Percentiles rank a stretch among this genome's conserved stretches.
phyloP scores from a whole-genome alignment of 495 filamentous ascomycete species.

The Hypoxylon crocopeplum region DNA sequence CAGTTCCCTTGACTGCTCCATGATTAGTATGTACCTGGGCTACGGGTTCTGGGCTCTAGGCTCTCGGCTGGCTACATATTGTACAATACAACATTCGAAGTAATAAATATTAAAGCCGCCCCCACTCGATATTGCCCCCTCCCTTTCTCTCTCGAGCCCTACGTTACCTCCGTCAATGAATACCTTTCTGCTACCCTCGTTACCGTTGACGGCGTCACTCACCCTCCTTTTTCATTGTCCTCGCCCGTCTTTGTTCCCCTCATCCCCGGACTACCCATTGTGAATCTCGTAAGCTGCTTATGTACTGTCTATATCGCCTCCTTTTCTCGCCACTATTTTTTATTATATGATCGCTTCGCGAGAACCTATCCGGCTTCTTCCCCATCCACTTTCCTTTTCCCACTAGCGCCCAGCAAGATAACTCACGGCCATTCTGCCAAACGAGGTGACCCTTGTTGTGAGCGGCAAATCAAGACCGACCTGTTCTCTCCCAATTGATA shows the following conservation, averaged over 20 bases:
- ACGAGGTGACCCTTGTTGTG: background rate
- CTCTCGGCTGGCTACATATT: no score
- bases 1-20: background rate
- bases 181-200: conserved; percentile 8
- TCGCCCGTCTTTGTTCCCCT: background rate
- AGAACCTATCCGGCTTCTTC: background rate
- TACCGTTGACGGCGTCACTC: conserved; percentile 5
- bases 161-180: conserved; percentile 2
- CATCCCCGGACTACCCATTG: no score
- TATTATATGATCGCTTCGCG: background rate
- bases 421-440: background rate
- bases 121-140: conserved; percentile 17
- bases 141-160: background rate
- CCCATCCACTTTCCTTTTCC: background rate
- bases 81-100: no score
- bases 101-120: conserved; percentile 21
- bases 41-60: no score
- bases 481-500: no score
- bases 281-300: no score
- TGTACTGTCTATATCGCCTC: no score
- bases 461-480: background rate
- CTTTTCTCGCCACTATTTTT: background rate
- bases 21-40: no score
- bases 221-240: background rate
- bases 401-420: background rate